A percentile compares a stretch with the other conserved stretches of the same genome.
phyloP scores from a whole-genome alignment of 2,329 filamentous ascomycete genomes.

The Fusarium secorum region DNA sequence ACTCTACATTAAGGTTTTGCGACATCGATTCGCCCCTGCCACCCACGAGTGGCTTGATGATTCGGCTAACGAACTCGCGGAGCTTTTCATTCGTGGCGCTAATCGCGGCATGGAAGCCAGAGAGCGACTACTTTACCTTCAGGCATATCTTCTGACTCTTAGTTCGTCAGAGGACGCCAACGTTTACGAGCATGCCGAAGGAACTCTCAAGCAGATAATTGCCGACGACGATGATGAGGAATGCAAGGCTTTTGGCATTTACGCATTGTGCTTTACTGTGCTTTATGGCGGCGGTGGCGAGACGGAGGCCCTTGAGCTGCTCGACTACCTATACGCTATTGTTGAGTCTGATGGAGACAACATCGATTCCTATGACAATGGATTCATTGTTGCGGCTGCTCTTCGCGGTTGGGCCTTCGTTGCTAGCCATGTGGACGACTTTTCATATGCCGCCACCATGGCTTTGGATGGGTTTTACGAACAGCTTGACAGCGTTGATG shows the following conservation, averaged over 20 bases:
- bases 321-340: constrained; percentile 80
- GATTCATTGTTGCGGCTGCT: constrained; percentile 74
- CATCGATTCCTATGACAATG: constrained; percentile 75
- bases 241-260: constrained; percentile 73
- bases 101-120: constrained; percentile 72
- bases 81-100: constrained; percentile 75
- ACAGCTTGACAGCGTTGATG: constrained; percentile 79
- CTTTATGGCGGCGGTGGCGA: constrained; percentile 78
- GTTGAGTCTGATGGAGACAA: constrained; percentile 79
- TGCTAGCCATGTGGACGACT: constrained; percentile 78
- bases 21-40: constrained; percentile 49
- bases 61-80: constrained; percentile 63
- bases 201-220: constrained; percentile 48
- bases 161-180: constrained; percentile 69
- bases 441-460: constrained; percentile 73
- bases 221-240: constrained; percentile 69
- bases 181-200: constrained; percentile 43
- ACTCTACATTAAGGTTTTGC: constrained; percentile 60
- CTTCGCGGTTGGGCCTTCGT: constrained; percentile 82
- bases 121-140: constrained; percentile 74
- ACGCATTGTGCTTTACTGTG: constrained; percentile 74
- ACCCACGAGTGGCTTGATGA: constrained; percentile 59
- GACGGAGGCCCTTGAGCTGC: constrained; percentile 72
- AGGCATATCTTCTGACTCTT: constrained; percentile 74
- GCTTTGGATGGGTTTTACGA: constrained; percentile 85